A percentile compares a stretch with the other conserved stretches of the same genome.
phyloP scores from a whole-genome alignment of 148 eudicot species.

The Amaranthus palmeri region DNA sequence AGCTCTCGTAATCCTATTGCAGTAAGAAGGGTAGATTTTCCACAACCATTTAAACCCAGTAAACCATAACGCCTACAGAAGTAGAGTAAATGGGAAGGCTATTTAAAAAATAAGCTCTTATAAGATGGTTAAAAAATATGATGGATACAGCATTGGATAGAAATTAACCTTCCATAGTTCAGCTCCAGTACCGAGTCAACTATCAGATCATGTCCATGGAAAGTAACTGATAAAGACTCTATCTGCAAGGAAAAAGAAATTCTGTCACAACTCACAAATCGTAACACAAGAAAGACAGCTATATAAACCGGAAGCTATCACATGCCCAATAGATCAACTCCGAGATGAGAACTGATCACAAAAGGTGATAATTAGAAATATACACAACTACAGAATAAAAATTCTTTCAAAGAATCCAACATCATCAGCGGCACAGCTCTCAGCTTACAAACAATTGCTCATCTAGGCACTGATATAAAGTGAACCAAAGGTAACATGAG shows the following conservation, averaged over 20 bases:
- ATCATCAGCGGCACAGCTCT: slow-evolving; percentile 21
- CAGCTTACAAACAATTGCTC: slow-evolving; percentile 20
- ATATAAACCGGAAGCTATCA: not conserved
- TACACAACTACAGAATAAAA: slow-evolving; percentile 15
- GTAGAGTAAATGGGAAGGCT: not conserved
- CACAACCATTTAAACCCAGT: slow-evolving; percentile 97
- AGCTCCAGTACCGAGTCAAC: slow-evolving; percentile 91
- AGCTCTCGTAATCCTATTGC: slow-evolving; percentile 88
- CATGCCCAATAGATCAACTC: not conserved
- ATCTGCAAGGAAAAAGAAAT: slow-evolving; percentile 54
- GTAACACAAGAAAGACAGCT: not conserved
- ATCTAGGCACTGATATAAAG: slow-evolving; percentile 12
- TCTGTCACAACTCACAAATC: not conserved
- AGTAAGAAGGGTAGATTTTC: slow-evolving; percentile 94
- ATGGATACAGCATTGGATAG: not conserved
- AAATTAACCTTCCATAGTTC: slow-evolving; percentile 82
- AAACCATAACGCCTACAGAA: slow-evolving; percentile 82
- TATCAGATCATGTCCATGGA: slow-evolving; percentile 94
- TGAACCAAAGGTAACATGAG: slow-evolving; percentile 24
- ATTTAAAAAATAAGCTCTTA: not conserved
- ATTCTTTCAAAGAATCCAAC: slow-evolving; percentile 21
- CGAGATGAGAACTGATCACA: slow-evolving; percentile 10
- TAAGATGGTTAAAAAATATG: not conserved
- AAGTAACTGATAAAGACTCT: slow-evolving; percentile 92
- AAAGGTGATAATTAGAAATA: slow-evolving; percentile 8